Percentiles rank a stretch among this genome's conserved stretches.
These are phyloP conservation scores for Chaetomium cochliodes DNA, from an alignment of 495 filamentous ascomycete genomes.

Conservation along the genomic window DNA sequence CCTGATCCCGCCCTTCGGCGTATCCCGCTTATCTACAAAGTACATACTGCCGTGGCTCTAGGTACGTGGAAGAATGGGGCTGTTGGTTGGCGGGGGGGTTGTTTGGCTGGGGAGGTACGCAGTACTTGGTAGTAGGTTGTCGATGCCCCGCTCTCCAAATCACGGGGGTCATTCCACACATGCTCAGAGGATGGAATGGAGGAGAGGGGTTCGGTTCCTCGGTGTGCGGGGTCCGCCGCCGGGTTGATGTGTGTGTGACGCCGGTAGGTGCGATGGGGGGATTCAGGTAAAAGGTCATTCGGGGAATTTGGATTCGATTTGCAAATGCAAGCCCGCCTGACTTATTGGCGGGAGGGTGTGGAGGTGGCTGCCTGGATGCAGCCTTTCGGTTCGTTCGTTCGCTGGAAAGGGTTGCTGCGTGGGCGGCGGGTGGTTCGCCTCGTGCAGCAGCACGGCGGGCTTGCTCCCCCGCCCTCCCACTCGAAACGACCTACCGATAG, in stretches of 20 bases:
- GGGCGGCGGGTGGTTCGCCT: background rate
- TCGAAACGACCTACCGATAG: background rate
- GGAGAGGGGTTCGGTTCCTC: too few relatives aligned
- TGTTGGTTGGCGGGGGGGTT: background rate
- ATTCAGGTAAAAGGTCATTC: background rate
- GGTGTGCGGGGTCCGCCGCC: too few relatives aligned
- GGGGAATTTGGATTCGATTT: slow-evolving; percentile 1
- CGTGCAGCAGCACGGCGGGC: too few relatives aligned
- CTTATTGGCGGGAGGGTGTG: background rate
- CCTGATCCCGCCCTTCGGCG: slow-evolving; percentile 1
- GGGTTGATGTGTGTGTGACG: too few relatives aligned
- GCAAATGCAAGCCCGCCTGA: slow-evolving; percentile 15
- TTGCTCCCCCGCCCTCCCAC: too few relatives aligned
- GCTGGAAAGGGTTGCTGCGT: background rate
- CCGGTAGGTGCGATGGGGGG: background rate
- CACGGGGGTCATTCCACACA: too few relatives aligned
- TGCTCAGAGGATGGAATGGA: too few relatives aligned
- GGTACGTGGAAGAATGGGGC: background rate
- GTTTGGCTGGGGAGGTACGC: too few relatives aligned
- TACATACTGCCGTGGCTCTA: too few relatives aligned
- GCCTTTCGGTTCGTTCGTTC: background rate
- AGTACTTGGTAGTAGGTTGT: too few relatives aligned
- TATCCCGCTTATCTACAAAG: slow-evolving; percentile 4
- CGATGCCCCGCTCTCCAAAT: too few relatives aligned
- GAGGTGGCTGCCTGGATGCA: background rate